Evolutionary conservation across 805 yeast species (phyloP).

Genomic region (Candida glaebosa): DNA sequence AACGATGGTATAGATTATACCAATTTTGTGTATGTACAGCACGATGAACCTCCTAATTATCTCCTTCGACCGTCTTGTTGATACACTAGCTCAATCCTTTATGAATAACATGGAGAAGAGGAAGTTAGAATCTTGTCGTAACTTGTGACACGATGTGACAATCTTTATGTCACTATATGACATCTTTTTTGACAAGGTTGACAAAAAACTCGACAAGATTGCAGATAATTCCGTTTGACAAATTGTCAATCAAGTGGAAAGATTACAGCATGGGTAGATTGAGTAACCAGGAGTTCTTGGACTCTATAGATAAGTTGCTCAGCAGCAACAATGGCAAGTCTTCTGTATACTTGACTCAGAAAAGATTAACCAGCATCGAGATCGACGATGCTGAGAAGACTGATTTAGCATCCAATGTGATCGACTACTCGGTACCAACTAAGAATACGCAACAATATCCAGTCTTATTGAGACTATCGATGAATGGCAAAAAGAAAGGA

Average conservation of each 20-base stretch:
- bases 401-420: constrained; percentile 36
- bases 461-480: constrained; percentile 64
- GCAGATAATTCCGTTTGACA: too few relatives aligned
- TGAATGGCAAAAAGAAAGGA: constrained; percentile 40
- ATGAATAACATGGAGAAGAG: background rate
- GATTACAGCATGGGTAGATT: constrained; percentile 24
- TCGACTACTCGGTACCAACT: constrained; percentile 11
- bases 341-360: constrained; percentile 59
- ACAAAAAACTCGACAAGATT: too few relatives aligned
- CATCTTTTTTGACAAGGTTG: background rate
- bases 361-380: constrained; percentile 38
- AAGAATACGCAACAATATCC: constrained; percentile 46
- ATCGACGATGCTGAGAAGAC: constrained; percentile 16
- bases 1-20: too few relatives aligned
- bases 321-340: constrained; percentile 37
- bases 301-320: constrained; percentile 20
- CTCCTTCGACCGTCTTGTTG: too few relatives aligned
- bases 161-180: background rate
- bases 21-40: too few relatives aligned
- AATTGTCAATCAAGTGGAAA: too few relatives aligned
- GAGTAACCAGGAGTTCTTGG: constrained; percentile 29
- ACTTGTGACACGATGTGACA: background rate
- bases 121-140: background rate
- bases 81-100: too few relatives aligned
- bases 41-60: too few relatives aligned